Conservation (phyloP, 257 asterid species). For the Fraxinus americana region DNA sequence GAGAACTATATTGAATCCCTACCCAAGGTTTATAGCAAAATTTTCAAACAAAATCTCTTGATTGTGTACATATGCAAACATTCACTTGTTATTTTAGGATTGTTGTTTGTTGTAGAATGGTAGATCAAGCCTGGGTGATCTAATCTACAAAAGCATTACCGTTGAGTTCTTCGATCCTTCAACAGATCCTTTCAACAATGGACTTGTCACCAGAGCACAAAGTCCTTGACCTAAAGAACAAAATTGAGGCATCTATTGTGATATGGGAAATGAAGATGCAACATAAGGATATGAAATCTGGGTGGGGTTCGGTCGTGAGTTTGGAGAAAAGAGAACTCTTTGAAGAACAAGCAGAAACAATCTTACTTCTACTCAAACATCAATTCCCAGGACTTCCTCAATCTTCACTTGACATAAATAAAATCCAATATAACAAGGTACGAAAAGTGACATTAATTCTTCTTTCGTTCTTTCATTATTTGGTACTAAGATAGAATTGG, state of each 20-base stretch:
- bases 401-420: conserved; percentile 85
- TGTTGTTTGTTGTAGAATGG: conserved; percentile 56
- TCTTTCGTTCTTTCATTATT: background rate
- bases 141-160: conserved; percentile 67
- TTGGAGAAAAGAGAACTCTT: conserved; percentile 83
- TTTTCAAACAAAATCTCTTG: background rate
- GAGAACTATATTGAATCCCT: conserved; percentile 85
- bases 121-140: conserved; percentile 78
- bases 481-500: background rate
- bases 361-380: conserved; percentile 70
- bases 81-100: background rate
- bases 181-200: conserved; percentile 61
- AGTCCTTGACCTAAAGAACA: conserved; percentile 82
- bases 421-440: conserved; percentile 76
- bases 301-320: conserved; percentile 78
- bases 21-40: conserved; percentile 61
- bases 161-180: conserved; percentile 73
- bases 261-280: conserved; percentile 84
- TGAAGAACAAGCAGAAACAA: conserved; percentile 82
- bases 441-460: background rate
- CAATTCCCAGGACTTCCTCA: conserved; percentile 81
- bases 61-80: background rate
- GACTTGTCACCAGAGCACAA: conserved; percentile 81
- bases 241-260: conserved; percentile 85
- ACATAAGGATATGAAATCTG: conserved; percentile 61